These are phyloP conservation scores for Prunus campanulata DNA, from an alignment of 306 rosid genomes.

Conservation along the genomic window DNA sequence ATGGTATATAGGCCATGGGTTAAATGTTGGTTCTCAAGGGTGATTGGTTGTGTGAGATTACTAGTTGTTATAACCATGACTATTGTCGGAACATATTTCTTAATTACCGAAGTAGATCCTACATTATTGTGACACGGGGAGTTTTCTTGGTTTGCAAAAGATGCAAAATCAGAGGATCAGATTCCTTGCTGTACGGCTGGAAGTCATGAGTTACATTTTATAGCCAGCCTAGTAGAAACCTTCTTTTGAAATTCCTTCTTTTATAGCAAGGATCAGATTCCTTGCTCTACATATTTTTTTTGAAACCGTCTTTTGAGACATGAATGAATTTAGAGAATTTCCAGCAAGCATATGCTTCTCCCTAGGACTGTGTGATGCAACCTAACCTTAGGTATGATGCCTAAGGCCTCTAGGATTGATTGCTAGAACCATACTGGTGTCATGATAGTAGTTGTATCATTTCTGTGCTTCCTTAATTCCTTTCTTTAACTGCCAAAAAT, in stretches of 20 bases:
- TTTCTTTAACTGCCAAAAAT: background rate
- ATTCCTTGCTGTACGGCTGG: background rate
- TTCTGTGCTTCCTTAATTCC: background rate
- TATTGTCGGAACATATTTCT: background rate
- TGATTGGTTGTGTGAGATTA: background rate
- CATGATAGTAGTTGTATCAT: background rate
- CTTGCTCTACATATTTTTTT: background rate
- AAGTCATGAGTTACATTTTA: background rate
- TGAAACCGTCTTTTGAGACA: background rate
- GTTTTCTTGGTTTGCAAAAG: background rate
- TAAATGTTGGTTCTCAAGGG: background rate
- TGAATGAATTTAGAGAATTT: background rate
- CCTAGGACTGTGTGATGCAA: background rate
- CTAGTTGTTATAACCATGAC: background rate
- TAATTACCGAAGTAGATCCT: background rate
- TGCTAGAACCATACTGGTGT: background rate
- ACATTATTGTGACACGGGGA: background rate
- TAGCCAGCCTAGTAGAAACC: no score
- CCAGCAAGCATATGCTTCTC: background rate
- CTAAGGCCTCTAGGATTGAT: background rate
- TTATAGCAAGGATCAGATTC: no score
- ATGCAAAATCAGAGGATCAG: background rate
- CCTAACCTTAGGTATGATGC: background rate
- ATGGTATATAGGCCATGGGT: background rate
- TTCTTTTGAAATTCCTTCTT: no score